Base-by-base conservation (phyloP, 257 asterid species). In the Knoxia roxburghii region DNA sequence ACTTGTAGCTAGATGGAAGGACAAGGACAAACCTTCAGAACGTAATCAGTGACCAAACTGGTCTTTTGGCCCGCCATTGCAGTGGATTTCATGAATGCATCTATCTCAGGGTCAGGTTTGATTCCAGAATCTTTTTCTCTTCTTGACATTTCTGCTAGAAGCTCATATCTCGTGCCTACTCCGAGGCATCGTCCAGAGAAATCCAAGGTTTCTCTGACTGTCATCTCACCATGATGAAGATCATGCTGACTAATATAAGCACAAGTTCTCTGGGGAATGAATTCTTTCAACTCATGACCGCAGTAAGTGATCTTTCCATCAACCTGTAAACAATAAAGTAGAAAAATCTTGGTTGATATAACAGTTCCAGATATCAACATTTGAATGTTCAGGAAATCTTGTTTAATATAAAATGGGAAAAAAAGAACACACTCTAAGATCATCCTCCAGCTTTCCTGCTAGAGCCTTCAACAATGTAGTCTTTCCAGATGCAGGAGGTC, bases 51-150 rank as follows among this genome's bases (percentile, higher is more conserved):
- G 60, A 84, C 95, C 56, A 91, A 77, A 74, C 92, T 89, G 70
- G 98, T 78, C 75, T 89, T 85, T 77, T 91, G 96, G 68, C 95
- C 96, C 5, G 84, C 85, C 71, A 94, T 84, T 51, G 96, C 91
- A 58, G 82, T 85, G 74, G 97, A 96, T 78, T 90, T 94, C 99
- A 94, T 94, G 80, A 88, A 94, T 13, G 96, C 96, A 68, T 91
- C 98, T 2, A 89, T 85, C 61, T 86, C 95, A 4, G 96, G 88
- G 65, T 91, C 96, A 12, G 98, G 98, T 73, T 91, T 91, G 60
- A 89, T 84, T 68, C 96, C 95, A 3, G 89, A 85, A 65, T 86
- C 85, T 63, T 81, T 91, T 73, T 91, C 96, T 48, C 98, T 64
- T 79, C 96, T 83, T 23, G 90, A 83, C 75, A 91, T 69, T 62